Evolutionary conservation across 257 asterid species (phyloP).

Genomic region (Solanum sejunctum): DNA sequence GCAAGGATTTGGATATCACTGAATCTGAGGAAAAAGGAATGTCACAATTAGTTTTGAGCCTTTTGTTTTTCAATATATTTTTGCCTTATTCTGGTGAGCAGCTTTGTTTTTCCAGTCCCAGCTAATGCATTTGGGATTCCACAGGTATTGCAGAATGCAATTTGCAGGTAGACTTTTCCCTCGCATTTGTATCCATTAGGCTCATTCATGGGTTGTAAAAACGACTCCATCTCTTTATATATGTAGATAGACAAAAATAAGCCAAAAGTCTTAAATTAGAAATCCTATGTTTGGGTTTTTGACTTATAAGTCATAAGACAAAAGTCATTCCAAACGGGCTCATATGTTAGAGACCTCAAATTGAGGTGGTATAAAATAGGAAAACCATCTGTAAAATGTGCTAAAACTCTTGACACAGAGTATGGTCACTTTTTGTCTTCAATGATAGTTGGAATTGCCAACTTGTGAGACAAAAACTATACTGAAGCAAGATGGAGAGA

Average conservation of each 20-base stretch:
- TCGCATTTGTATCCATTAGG: not conserved
- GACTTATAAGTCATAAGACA: too few species aligned
- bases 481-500: not conserved
- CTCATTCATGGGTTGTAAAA: not conserved
- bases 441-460: not conserved
- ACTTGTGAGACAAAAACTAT: not conserved
- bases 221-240: not conserved
- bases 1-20: too few species aligned
- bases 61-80: too few species aligned
- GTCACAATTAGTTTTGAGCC: too few species aligned
- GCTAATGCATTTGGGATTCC: too few species aligned
- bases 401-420: not conserved
- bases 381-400: not conserved
- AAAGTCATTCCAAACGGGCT: too few species aligned
- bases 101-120: too few species aligned
- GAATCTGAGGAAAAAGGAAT: too few species aligned
- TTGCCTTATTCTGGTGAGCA: too few species aligned
- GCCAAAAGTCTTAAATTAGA: not conserved
- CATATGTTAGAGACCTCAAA: not conserved
- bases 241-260: not conserved
- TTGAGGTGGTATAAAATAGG: not conserved
- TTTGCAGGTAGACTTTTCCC: not conserved
- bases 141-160: not conserved
- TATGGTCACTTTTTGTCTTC: not conserved
- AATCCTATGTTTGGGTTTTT: too few species aligned